A percentile compares a stretch with the other conserved stretches of the same genome.
Evolutionary conservation across 805 yeast species (phyloP).

Genomic region (Candida montana): DNA sequence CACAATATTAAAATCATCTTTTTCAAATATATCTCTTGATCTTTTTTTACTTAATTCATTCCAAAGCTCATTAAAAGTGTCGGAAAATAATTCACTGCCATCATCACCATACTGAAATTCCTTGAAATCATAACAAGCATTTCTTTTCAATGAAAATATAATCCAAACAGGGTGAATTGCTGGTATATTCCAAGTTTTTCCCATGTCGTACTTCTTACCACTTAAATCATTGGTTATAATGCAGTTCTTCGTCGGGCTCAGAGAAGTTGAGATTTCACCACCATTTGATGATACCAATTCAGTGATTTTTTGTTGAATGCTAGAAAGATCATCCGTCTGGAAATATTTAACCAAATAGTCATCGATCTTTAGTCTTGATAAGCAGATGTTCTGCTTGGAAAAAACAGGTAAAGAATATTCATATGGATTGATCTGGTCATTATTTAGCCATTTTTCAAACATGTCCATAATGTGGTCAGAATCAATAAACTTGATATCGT

Average conservation of each 20-base stretch:
- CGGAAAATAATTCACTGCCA: conserved; percentile 18
- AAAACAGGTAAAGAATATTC: conserved; percentile 37
- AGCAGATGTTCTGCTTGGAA: conserved; percentile 33
- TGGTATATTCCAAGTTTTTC: conserved; percentile 36
- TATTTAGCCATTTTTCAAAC: conserved; percentile 48
- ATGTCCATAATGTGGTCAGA: conserved; percentile 40
- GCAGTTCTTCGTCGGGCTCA: conserved; percentile 38
- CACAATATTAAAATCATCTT: background rate
- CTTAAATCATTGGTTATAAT: conserved; percentile 44
- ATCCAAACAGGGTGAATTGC: conserved; percentile 40
- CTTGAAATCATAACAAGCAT: conserved; percentile 30
- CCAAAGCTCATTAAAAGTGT: conserved; percentile 28
- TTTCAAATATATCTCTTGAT: conserved; percentile 1
- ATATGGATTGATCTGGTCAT: conserved; percentile 27
- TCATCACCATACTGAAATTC: conserved; percentile 27
- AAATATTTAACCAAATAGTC: conserved; percentile 11
- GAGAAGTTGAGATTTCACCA: conserved; percentile 46
- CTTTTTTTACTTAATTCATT: conserved; percentile 20
- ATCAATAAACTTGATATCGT: conserved; percentile 52
- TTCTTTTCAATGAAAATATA: conserved; percentile 31
- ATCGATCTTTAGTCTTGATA: conserved; percentile 30
- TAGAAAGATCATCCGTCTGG: conserved; percentile 13
- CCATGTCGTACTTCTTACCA: conserved; percentile 49
- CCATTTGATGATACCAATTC: conserved; percentile 38
- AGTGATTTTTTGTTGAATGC: conserved; percentile 27